phyloP scores from a whole-genome alignment of 148 eudicot species.

The Persicaria maculosa region DNA sequence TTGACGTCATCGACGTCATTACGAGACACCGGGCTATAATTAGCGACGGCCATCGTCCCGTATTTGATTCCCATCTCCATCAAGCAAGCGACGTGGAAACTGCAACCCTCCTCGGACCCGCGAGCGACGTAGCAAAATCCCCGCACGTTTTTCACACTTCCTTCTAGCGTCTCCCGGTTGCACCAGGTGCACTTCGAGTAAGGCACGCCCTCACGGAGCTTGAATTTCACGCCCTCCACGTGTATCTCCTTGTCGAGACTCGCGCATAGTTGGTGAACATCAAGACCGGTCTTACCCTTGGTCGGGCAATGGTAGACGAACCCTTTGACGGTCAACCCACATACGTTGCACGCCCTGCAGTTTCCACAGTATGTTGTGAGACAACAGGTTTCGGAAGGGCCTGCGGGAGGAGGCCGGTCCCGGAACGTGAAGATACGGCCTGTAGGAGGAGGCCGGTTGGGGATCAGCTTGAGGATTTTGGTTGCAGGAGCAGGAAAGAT shows the following conservation, averaged over 20 bases:
- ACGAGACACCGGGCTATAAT: background rate
- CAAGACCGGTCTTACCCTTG: background rate
- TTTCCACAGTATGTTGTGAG: too few relatives aligned
- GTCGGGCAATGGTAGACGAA: slow-evolving; percentile 12
- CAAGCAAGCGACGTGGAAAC: slow-evolving; percentile 15
- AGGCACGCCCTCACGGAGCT: background rate
- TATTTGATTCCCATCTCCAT: background rate
- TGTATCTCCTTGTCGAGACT: slow-evolving; percentile 9
- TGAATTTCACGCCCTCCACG: slow-evolving; percentile 9
- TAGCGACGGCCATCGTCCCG: background rate
- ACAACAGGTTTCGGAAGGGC: too few relatives aligned
- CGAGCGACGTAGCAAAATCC: slow-evolving; percentile 12
- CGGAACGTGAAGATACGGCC: background rate
- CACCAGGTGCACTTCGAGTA: slow-evolving; percentile 10
- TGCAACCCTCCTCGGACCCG: background rate
- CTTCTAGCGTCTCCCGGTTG: background rate
- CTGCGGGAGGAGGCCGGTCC: background rate
- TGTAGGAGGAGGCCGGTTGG: background rate
- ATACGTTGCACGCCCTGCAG: slow-evolving; percentile 16
- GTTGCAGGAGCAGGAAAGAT: background rate
- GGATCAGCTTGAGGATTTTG: too few relatives aligned
- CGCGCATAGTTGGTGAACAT: slow-evolving; percentile 18
- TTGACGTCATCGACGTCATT: too few relatives aligned
- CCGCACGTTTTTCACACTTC: background rate
- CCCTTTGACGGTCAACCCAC: slow-evolving; percentile 17